phyloP scores from a whole-genome alignment of 495 filamentous ascomycete genomes.

The Tuber aestivum region DNA sequence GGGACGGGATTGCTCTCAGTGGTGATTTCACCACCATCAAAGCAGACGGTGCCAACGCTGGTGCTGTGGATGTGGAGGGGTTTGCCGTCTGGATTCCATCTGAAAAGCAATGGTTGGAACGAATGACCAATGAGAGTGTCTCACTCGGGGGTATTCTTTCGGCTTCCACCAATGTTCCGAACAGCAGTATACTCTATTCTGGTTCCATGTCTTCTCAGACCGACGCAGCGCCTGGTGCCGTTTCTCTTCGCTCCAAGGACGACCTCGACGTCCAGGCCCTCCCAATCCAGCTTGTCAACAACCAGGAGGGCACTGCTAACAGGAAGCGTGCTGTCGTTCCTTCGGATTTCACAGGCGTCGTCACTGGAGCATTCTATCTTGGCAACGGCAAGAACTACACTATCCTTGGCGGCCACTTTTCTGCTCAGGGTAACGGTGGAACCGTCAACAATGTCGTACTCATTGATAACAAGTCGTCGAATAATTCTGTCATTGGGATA shows the following conservation, averaged over 20 bases:
- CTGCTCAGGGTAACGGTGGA: constrained; percentile 61
- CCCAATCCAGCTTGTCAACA: constrained; percentile 55
- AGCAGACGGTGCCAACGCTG: constrained; percentile 55
- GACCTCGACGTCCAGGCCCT: constrained; percentile 48
- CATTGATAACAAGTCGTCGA: constrained; percentile 54
- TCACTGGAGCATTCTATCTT: constrained; percentile 67
- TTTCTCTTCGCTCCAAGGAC: constrained; percentile 53
- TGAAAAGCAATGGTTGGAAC: constrained; percentile 78
- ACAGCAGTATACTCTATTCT: constrained; percentile 61
- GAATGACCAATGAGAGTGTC: constrained; percentile 61
- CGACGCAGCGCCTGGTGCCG: constrained; percentile 62
- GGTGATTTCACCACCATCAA: constrained; percentile 71
- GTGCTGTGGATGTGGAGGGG: constrained; percentile 57
- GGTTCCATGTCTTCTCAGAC: constrained; percentile 70
- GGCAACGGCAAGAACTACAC: constrained; percentile 66
- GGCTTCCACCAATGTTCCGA: constrained; percentile 58
- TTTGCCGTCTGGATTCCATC: constrained; percentile 96
- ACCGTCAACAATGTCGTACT: constrained; percentile 74
- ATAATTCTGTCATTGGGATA: constrained; percentile 63
- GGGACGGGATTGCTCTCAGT: constrained; percentile 70
- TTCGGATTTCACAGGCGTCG: constrained; percentile 56
- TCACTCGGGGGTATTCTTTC: constrained; percentile 65
- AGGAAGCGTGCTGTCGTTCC: constrained; percentile 55
- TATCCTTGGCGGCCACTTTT: constrained; percentile 83
- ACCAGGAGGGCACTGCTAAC: constrained; percentile 26